Evolutionary conservation across 805 yeast genomes (phyloP).

Genomic region (Tetrapisispora arboricola): DNA sequence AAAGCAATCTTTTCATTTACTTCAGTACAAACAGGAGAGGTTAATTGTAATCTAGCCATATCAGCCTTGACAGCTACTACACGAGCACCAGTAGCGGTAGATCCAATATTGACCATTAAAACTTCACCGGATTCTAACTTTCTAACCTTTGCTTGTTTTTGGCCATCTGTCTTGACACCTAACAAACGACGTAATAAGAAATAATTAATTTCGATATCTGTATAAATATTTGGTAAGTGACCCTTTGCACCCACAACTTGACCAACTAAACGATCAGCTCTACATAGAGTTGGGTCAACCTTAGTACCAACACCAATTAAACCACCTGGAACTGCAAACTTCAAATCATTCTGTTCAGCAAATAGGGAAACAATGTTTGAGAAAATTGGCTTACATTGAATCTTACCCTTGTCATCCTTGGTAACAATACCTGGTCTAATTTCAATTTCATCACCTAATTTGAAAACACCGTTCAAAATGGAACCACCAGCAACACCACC

Average conservation of each 20-base stretch:
- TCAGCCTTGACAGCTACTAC: conserved; percentile 97
- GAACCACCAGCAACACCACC: conserved; percentile 99
- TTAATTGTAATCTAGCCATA: conserved; percentile 95
- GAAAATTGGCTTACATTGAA: conserved; percentile 92
- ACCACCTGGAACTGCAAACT: conserved; percentile 99
- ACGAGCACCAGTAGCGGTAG: conserved; percentile 98
- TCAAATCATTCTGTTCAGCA: conserved; percentile 95
- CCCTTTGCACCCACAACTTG: conserved; percentile 98
- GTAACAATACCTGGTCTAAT: conserved; percentile 98
- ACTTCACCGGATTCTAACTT: conserved; percentile 91
- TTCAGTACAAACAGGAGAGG: conserved; percentile 98
- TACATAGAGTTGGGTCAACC: conserved; percentile 96
- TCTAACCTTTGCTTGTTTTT: conserved; percentile 93
- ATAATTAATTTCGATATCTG: conserved; percentile 95
- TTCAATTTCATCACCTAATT: conserved; percentile 96
- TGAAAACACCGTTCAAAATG: conserved; percentile 91
- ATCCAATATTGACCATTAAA: conserved; percentile 97
- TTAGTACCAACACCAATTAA: conserved; percentile 98
- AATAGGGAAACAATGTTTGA: conserved; percentile 88
- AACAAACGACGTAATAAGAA: conserved; percentile 91
- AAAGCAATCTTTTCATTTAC: conserved; percentile 96
- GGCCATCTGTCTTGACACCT: conserved; percentile 98
- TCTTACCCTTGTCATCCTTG: conserved; percentile 76
- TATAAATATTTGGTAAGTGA: conserved; percentile 88
- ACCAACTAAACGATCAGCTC: conserved; percentile 98